Evolutionary conservation across 1,284 basidiomycete genomes (phyloP), one percentile per base, ranked within the genome.

Genomic region (Anthracocystis panici-leucophaei): DNA sequence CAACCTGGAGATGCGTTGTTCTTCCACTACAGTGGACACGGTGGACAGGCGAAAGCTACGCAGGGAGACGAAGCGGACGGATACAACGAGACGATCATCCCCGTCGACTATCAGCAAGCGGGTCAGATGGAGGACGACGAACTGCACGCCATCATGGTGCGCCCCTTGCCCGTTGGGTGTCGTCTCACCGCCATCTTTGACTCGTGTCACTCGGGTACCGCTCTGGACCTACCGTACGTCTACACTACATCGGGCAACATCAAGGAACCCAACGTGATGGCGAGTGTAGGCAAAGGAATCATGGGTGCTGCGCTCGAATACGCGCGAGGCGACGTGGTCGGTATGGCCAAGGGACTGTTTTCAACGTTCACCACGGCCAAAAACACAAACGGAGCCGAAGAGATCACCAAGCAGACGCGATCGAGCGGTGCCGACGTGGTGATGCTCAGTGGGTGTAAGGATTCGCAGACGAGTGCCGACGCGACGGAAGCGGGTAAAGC

Each of bases 231-330:
- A 71, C 83, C 82, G 40, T 85, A 79, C 63, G 81, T 82, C 45
- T 97, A 96, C 87, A 92, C 93, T 31, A 95, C 93, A 7, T 93
- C 95, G 86, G 94, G 94, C 58, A 95, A 93, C 82, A 88, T 97
- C 85, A 97, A 97, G 86, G 94, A 95, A 83, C 93, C 94, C 35
- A 95, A 95, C 84, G 72, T 84, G 23, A 60, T 78, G 18, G 77
- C 78, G 29, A 74, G 74, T 48, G 82, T 84, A 25, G 84, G 84
- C 49, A 84, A 84, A 51, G 83, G 82, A 12, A 45, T 85, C 20
- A 66, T 84, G 53, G 72, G 70, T 50, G 91, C 92, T 6, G 89
- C 91, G 4, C 86, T 88, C 38, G 90, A 92, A 10, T 94, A 92
- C 79, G 89, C 91, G 20, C 89, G 88, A 8, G 91, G 91, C 21